Percentiles rank a stretch among this genome's conserved stretches.
These are phyloP conservation scores for Neospermospora avenae DNA, from an alignment of 2,329 filamentous ascomycete species.

Conservation along the genomic window DNA sequence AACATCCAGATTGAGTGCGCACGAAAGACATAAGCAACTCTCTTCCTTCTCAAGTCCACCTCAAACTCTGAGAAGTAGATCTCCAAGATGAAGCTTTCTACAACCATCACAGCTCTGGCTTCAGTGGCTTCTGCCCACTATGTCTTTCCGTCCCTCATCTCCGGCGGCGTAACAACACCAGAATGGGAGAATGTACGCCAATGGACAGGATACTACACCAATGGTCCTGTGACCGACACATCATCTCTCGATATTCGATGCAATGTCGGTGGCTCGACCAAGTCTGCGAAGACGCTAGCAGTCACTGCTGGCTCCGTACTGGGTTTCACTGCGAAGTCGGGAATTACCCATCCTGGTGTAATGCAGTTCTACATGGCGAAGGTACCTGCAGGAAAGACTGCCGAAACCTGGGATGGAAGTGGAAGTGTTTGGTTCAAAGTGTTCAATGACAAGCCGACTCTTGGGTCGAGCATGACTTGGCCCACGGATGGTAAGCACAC, in stretches of 20 bases:
- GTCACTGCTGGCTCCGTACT: slow-evolving; percentile 26
- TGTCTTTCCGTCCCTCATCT: slow-evolving; percentile 22
- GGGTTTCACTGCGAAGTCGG: slow-evolving; percentile 22
- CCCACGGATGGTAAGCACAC: background rate
- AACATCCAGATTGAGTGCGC: background rate
- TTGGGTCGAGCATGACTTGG: slow-evolving; percentile 3
- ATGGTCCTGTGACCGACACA: slow-evolving; percentile 29
- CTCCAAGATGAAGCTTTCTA: slow-evolving; percentile 15
- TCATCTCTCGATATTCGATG: slow-evolving; percentile 41
- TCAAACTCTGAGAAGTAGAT: background rate
- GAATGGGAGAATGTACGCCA: slow-evolving; percentile 29
- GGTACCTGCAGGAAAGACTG: slow-evolving; percentile 24
- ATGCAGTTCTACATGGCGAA: slow-evolving; percentile 28
- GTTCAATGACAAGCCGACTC: background rate
- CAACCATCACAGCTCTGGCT: slow-evolving; percentile 15
- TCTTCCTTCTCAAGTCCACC: background rate
- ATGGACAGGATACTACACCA: slow-evolving; percentile 25
- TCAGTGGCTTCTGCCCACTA: slow-evolving; percentile 27
- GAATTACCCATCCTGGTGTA: slow-evolving; percentile 29
- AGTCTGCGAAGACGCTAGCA: slow-evolving; percentile 19
- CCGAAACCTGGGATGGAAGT: slow-evolving; percentile 24
- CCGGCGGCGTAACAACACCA: slow-evolving; percentile 11
- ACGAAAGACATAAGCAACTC: background rate
- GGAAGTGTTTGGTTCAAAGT: slow-evolving; percentile 31
- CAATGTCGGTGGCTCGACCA: slow-evolving; percentile 34